A percentile compares a stretch with the other conserved stretches of the same genome.
phyloP scores from a whole-genome alignment of 345 rosid genomes.

The Lenwebbia sp. region DNA sequence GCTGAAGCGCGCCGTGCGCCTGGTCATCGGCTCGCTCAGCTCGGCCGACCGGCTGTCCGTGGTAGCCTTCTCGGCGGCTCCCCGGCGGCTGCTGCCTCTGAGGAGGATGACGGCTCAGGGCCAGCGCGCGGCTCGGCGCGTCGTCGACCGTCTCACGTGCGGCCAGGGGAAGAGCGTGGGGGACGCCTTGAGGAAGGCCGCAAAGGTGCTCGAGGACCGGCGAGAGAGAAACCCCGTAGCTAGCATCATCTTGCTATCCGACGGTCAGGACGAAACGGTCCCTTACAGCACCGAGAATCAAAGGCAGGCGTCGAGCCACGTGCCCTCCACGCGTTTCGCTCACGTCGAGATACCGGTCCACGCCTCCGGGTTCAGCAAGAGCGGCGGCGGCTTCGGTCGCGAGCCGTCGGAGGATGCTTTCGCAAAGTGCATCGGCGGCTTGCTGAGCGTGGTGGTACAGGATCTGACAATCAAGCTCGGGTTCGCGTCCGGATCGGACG shows the following conservation, averaged over 20 bases:
- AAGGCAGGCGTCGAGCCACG: slow-evolving; percentile 12
- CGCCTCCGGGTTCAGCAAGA: slow-evolving; percentile 36
- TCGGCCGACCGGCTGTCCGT: slow-evolving; percentile 72
- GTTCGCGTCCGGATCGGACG: slow-evolving; percentile 46
- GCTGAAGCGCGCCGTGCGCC: slow-evolving; percentile 69
- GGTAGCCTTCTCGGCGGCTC: slow-evolving; percentile 40
- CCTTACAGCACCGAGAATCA: slow-evolving; percentile 4
- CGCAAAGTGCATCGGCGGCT: slow-evolving; percentile 49
- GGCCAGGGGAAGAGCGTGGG: slow-evolving; percentile 43
- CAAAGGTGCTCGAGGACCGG: slow-evolving; percentile 77
- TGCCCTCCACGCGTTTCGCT: slow-evolving; percentile 57
- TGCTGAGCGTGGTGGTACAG: slow-evolving; percentile 61
- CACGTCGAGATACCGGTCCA: slow-evolving; percentile 71
- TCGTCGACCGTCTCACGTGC: slow-evolving; percentile 50
- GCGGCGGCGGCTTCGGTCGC: slow-evolving; percentile 37
- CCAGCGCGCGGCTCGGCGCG: slow-evolving; percentile 42
- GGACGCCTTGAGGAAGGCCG: slow-evolving; percentile 68
- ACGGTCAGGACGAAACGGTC: slow-evolving; percentile 35
- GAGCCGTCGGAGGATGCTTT: slow-evolving; percentile 60
- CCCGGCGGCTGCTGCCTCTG: slow-evolving; percentile 58
- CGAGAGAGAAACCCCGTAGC: slow-evolving; percentile 71
- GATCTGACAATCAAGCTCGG: slow-evolving; percentile 64
- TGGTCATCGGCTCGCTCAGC: slow-evolving; percentile 54
- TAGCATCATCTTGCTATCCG: slow-evolving; percentile 53
- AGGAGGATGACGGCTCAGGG: slow-evolving; percentile 75